phyloP scores from a whole-genome alignment of 208 protist genomes.

The Leptomonas pyrrhocoris region DNA sequence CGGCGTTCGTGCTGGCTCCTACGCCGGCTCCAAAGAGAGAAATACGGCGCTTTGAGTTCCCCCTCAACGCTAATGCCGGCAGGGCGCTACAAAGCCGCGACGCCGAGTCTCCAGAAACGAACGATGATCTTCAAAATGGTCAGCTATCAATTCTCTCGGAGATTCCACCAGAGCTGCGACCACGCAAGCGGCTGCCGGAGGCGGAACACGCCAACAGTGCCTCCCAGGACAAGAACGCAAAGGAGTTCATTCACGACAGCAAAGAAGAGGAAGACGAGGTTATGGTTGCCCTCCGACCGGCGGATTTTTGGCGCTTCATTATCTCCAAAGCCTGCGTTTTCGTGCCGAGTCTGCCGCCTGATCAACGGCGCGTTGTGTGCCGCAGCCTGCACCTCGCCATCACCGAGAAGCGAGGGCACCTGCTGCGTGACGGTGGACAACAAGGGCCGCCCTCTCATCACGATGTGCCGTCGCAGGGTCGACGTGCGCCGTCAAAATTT shows the following conservation, averaged over 20 bases:
- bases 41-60: constrained; percentile 1
- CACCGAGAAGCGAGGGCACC: constrained; percentile 38
- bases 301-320: constrained; percentile 76
- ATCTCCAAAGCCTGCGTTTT: constrained; percentile 84
- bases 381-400: constrained; percentile 49
- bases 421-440: constrained; percentile 7
- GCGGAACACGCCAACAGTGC: not conserved
- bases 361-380: constrained; percentile 55
- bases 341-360: constrained; percentile 49
- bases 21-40: constrained; percentile 19
- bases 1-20: constrained; percentile 48
- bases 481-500: not conserved
- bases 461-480: not conserved
- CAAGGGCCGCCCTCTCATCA: not conserved
- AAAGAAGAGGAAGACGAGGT: not conserved
- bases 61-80: not conserved
- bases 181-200: not conserved
- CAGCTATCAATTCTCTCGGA: not conserved
- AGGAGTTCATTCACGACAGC: not conserved
- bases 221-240: no score
- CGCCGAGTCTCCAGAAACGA: no score
- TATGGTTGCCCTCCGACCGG: constrained; percentile 33
- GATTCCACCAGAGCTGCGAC: not conserved
- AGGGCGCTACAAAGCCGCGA: no score
- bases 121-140: not conserved